Evolutionary conservation across 768 basidiomycete genomes (phyloP).

Genomic region (Kwoniella mangroviensis): DNA sequence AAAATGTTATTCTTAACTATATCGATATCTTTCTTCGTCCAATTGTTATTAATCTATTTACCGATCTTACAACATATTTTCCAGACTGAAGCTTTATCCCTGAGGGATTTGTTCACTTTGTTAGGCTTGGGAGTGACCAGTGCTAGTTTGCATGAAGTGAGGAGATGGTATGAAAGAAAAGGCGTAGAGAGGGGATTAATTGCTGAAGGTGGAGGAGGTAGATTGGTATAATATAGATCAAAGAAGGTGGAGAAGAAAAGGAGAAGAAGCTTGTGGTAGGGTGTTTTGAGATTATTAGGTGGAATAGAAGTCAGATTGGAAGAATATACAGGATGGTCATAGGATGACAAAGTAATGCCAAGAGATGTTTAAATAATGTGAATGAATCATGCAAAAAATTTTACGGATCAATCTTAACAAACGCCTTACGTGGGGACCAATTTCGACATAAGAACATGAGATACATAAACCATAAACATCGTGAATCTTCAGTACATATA

Average conservation of each 20-base stretch:
- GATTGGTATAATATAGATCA: background rate
- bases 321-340: background rate
- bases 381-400: background rate
- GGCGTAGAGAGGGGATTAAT: constrained; percentile 48
- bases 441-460: no score
- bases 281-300: background rate
- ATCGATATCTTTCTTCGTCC: constrained; percentile 78
- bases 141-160: constrained; percentile 73
- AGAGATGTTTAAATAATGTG: background rate
- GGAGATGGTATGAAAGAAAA: constrained; percentile 76
- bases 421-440: no score
- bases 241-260: background rate
- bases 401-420: background rate
- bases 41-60: constrained; percentile 85
- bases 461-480: no score
- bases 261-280: background rate
- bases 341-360: background rate
- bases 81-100: constrained; percentile 81
- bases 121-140: constrained; percentile 70
- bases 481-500: no score
- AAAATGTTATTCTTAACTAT: constrained; percentile 88
- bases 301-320: background rate
- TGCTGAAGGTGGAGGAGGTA: constrained; percentile 11
- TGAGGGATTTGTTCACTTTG: constrained; percentile 72
- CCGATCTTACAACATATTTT: constrained; percentile 89